These are phyloP conservation scores for Colletotrichum filicis DNA, from an alignment of 2,329 filamentous ascomycete genomes.

Conservation along the genomic window DNA sequence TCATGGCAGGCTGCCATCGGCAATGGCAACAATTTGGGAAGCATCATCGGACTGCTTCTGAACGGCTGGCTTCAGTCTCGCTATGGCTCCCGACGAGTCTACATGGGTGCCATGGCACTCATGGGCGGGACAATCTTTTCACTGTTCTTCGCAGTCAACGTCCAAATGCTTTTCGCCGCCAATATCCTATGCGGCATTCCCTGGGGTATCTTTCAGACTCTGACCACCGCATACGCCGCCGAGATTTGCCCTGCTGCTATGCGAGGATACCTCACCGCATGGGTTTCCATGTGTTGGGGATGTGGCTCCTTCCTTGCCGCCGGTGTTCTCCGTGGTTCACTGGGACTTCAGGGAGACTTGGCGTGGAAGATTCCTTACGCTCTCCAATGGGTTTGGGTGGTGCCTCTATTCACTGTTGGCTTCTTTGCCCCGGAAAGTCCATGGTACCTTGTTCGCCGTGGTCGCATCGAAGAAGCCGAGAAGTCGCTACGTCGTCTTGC, in stretches of 20 bases:
- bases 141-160: slow-evolving; percentile 48
- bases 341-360: slow-evolving; percentile 34
- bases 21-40: slow-evolving; percentile 52
- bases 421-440: slow-evolving; percentile 60
- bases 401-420: slow-evolving; percentile 54
- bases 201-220: slow-evolving; percentile 48
- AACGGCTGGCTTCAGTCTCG: slow-evolving; percentile 51
- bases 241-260: slow-evolving; percentile 51
- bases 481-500: slow-evolving; percentile 47
- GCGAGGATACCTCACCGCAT: slow-evolving; percentile 51
- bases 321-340: slow-evolving; percentile 45
- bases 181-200: slow-evolving; percentile 42
- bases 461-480: slow-evolving; percentile 52
- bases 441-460: slow-evolving; percentile 61
- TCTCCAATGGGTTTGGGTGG: slow-evolving; percentile 62
- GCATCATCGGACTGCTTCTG: slow-evolving; percentile 54
- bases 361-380: slow-evolving; percentile 47
- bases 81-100: slow-evolving; percentile 49
- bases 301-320: slow-evolving; percentile 50
- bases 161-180: slow-evolving; percentile 45
- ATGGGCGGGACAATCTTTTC: slow-evolving; percentile 50
- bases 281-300: slow-evolving; percentile 53
- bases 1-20: slow-evolving; percentile 56
- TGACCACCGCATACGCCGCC: slow-evolving; percentile 51
- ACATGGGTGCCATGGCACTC: slow-evolving; percentile 48